Evolutionary conservation across 1,284 basidiomycete species (phyloP).

Genomic region (Fistulinella cinereoalba): DNA sequence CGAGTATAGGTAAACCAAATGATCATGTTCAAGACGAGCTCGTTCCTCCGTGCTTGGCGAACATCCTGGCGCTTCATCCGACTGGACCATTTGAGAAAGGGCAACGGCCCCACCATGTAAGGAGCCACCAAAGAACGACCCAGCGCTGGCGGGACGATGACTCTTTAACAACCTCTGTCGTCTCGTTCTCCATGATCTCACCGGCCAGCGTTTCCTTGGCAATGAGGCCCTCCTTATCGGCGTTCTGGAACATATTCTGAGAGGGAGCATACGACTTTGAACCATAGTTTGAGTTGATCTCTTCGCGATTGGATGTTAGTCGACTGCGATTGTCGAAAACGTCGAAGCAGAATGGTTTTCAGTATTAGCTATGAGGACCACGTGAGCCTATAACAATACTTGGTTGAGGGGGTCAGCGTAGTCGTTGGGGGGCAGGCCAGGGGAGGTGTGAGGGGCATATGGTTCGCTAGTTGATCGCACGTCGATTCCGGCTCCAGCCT

Average conservation of each 20-base stretch:
- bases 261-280: slow-evolving; percentile 92
- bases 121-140: slow-evolving; percentile 85
- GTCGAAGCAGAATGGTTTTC: slow-evolving; percentile 70
- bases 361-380: slow-evolving; percentile 48
- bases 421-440: not conserved
- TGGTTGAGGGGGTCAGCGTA: not conserved
- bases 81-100: slow-evolving; percentile 68
- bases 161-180: slow-evolving; percentile 83
- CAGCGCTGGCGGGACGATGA: slow-evolving; percentile 79
- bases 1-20: slow-evolving; percentile 93
- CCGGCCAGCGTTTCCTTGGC: slow-evolving; percentile 81
- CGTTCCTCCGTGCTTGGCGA: slow-evolving; percentile 96
- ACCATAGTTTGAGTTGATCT: slow-evolving; percentile 75
- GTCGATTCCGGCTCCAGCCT: not conserved
- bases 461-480: not conserved
- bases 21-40: slow-evolving; percentile 91
- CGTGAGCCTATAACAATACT: not conserved
- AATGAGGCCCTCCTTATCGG: slow-evolving; percentile 67
- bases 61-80: slow-evolving; percentile 94
- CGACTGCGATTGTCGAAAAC: slow-evolving; percentile 75
- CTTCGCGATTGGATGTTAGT: slow-evolving; percentile 73
- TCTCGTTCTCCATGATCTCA: slow-evolving; percentile 82
- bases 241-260: slow-evolving; percentile 89
- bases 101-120: slow-evolving; percentile 89
- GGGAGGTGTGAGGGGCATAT: not conserved